Base-by-base conservation (phyloP, 345 rosid genomes). In the Eucalyptus microcorys region DNA sequence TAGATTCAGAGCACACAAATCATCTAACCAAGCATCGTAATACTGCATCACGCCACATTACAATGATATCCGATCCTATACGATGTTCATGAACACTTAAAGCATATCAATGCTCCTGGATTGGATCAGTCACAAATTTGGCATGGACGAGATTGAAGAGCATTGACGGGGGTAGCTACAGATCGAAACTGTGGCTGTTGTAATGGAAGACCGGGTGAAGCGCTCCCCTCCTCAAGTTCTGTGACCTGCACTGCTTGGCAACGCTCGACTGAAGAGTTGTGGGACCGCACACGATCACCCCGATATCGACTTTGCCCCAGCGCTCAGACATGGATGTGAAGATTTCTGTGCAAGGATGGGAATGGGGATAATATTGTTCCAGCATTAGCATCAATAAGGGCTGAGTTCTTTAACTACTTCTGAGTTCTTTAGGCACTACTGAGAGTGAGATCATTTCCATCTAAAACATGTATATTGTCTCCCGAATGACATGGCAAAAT, bases 271-370 rank as follows among this genome's bases (percentile, higher is more conserved):
- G 96, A 43, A 97, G 98, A 88, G 93, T 89, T 52, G 95, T 90
- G 17, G 98, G 99, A 84, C 99, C 99, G 40, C 99, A 97, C 19
- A 96, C 95, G 7, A 96, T 92, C 5, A 96, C 99, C 19, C 99
- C 98, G n/a, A 95, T 93, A 80, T 97, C 97, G 21, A 94, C 98
- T 87, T 91, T 66, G 12, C 96, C 99, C 97, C 96, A 95, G 14
- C 91, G 91, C 88, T 91, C 94, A 64, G 93, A 89, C 71, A 90
- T 55, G 7, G 92, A 88, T 89, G 90, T 94, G 88, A 96, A 92
- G 59, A 96, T 94, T 80, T 96, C 99, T 96, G 94, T 93, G 93
- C n/a, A n/a, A 24, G 45, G 40, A 30, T 61, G 55, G 61, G 30
- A 76, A 79, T 26, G 48, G 37, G 24, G 17, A 22, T 59, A 49